phyloP scores from a whole-genome alignment of 352 stramenopile genomes.

The Phytophthora crassamura region DNA sequence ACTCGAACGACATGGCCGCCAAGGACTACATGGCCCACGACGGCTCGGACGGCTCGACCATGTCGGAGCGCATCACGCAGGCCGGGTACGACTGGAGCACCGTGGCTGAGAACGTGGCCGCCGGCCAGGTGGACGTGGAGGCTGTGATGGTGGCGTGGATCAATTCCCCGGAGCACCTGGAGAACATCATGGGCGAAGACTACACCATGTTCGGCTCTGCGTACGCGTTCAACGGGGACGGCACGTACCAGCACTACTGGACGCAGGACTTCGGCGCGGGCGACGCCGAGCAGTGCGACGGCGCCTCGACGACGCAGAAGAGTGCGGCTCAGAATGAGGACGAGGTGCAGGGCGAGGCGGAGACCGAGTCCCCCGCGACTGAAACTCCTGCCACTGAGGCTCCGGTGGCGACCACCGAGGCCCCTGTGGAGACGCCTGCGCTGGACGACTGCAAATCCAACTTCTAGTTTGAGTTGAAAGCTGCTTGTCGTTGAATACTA shows the following conservation, averaged over 20 bases:
- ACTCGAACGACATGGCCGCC: no score
- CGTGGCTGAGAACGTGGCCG: no score
- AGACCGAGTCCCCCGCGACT: background rate
- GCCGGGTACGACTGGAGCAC: no score
- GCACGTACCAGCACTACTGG: conserved; percentile 59
- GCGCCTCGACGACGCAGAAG: conserved; percentile 12
- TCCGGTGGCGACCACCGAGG: background rate
- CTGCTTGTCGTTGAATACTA: conserved; percentile 14
- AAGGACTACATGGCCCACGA: no score
- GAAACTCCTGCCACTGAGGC: background rate
- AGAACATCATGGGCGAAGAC: conserved; percentile 49
- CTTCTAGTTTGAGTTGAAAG: conserved; percentile 1
- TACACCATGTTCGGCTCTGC: conserved; percentile 48
- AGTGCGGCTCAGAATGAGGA: conserved; percentile 24
- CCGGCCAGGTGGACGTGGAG: no score
- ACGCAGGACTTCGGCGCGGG: conserved; percentile 63
- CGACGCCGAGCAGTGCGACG: conserved; percentile 34
- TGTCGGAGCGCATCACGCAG: no score
- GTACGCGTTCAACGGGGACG: conserved; percentile 36
- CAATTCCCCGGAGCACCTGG: conserved; percentile 37
- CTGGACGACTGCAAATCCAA: conserved; percentile 1
- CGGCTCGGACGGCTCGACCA: no score
- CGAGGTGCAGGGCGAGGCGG: conserved; percentile 16
- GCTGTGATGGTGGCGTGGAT: no score
- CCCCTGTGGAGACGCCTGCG: background rate